Percentiles rank a stretch among this genome's conserved stretches.
These are phyloP conservation scores for Chloranthus sessilifolius DNA, from an alignment of 164 flowering plant species.

Conservation along the genomic window DNA sequence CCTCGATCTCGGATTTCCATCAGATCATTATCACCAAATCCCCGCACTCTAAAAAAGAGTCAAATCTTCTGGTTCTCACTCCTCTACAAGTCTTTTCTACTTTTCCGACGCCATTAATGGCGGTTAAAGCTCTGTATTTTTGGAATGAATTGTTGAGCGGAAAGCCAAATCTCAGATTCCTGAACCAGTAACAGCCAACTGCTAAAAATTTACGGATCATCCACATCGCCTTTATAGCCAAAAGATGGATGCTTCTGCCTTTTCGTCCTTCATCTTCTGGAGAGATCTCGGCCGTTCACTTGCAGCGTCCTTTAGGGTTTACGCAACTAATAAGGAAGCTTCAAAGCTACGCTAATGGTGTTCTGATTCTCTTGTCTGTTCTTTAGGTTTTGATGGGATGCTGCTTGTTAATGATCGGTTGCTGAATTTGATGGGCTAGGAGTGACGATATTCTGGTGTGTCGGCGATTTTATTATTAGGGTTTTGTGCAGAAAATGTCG, in stretches of 20 bases:
- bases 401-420: no score
- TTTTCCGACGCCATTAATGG: constrained; percentile 8
- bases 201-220: background rate
- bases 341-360: background rate
- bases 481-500: no score
- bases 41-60: background rate
- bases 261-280: background rate
- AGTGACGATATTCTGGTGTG: no score
- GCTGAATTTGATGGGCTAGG: no score
- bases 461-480: no score
- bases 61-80: no score
- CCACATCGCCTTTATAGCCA: background rate
- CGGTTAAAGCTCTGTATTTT: constrained; percentile 1
- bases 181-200: no score
- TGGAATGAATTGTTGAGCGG: no score
- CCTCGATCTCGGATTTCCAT: background rate
- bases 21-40: background rate
- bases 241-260: background rate
- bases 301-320: background rate
- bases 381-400: no score
- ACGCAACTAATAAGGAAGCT: background rate
- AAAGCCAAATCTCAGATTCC: no score
- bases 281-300: constrained; percentile 3
- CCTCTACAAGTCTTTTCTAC: no score
- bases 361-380: no score